Percentiles rank a stretch among this genome's conserved stretches.
Conservation (phyloP, 2,329 filamentous ascomycete genomes). For the Fusarium lateritium region DNA sequence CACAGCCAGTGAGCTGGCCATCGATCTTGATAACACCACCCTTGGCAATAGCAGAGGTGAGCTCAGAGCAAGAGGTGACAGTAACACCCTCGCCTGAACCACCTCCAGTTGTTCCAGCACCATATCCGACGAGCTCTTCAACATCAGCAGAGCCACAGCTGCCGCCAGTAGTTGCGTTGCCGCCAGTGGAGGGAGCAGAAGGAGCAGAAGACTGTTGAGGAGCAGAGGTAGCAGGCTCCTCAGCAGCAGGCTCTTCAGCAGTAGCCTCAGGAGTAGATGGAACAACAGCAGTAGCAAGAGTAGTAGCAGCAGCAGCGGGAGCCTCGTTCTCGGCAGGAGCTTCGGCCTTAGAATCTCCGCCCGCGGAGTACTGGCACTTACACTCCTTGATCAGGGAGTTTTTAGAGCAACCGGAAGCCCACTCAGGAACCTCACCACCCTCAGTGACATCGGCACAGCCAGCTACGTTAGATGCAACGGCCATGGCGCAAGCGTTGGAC, state of each 20-base stretch:
- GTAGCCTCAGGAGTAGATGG: constrained; percentile 14
- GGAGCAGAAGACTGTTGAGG: constrained; percentile 2
- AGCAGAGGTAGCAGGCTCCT: background rate
- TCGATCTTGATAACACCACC: constrained; percentile 62
- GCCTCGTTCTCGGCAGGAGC: constrained; percentile 16
- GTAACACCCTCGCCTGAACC: constrained; percentile 60
- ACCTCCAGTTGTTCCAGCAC: constrained; percentile 61
- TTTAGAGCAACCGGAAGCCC: constrained; percentile 51
- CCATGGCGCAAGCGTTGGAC: constrained; percentile 43
- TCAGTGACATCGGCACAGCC: constrained; percentile 43
- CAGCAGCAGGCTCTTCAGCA: background rate
- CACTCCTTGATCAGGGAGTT: constrained; percentile 53
- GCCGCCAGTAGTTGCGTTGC: constrained; percentile 16
- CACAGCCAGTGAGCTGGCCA: constrained; percentile 57
- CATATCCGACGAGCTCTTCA: constrained; percentile 49
- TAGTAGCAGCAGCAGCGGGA: constrained; percentile 23
- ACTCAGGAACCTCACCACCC: constrained; percentile 48
- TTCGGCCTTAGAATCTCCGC: constrained; percentile 32
- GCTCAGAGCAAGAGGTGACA: constrained; percentile 61
- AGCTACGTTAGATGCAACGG: constrained; percentile 34
- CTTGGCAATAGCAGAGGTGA: constrained; percentile 55
- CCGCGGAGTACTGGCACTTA: constrained; percentile 48
- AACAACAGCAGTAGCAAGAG: constrained; percentile 38
- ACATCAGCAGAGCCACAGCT: constrained; percentile 39
- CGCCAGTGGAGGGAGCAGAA: constrained; percentile 8